Evolutionary conservation across 805 yeast species (phyloP), one percentile per base, ranked within the genome.

Genomic region (Debaryomyces hansenii): DNA sequence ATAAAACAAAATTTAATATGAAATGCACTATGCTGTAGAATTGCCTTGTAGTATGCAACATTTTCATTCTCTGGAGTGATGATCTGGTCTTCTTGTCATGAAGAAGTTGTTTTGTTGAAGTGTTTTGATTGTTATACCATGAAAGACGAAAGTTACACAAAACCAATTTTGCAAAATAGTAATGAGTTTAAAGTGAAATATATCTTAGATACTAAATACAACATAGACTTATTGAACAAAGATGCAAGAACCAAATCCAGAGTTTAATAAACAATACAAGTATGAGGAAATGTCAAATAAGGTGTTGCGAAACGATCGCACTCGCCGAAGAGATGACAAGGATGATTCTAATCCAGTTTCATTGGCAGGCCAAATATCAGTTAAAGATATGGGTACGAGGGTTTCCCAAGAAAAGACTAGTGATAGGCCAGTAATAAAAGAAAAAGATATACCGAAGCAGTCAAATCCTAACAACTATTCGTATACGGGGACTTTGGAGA

Each of bases 211-310:
- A 31, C 34, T 11, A 5, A 11, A 11, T 31, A 16, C 18, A 31
- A 31, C 6, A 31, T 31, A 31, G 34, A n/a, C 16, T 31, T 35
- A 18, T 35, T 7, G 8, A 35, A 8, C 16, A 20, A 11, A 31
- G 34, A 31, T 31, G 34, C 4, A 4, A 12, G 34, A 31, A 11
- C 34, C 34, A 4, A 5, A 31, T 31, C 7, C 34, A 31, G 34
- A 31, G 16, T 31, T 31, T 14, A 31, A 31, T 5, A 41, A 39
- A 12, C 64, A 60, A 51, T 84, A 83, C 63, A 75, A 82, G 53
- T 80, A 83, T 55, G 85, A 83, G 60, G 87, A 80, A 59, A 85
- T 88, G 90, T 78, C 95, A 42, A 86, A 84, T 55, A 84, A 84
- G 69, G 92, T 88, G 50, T 73, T 84, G 59, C 49, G 67, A 62